phyloP scores from a whole-genome alignment of 305 asterid genomes.

The Coffea humblotiana region DNA sequence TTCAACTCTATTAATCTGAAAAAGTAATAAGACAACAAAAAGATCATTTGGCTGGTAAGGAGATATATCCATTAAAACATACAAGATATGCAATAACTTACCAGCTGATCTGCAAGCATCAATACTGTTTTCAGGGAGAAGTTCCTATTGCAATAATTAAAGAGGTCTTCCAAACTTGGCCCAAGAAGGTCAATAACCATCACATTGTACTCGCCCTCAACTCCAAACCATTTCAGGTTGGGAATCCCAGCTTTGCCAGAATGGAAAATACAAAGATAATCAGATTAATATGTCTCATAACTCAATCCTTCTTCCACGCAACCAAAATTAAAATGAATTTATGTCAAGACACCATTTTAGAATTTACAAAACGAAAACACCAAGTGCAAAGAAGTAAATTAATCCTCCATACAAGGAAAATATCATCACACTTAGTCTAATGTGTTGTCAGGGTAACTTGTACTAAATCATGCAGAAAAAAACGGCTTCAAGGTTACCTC shows the following conservation, averaged over 20 bases:
- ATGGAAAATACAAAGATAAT: slow-evolving; percentile 16
- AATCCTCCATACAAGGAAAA: neutral
- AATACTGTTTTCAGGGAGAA: slow-evolving; percentile 88
- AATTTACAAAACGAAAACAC: neutral
- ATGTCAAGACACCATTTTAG: neutral
- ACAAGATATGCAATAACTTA: slow-evolving; percentile 38
- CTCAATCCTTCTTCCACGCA: neutral
- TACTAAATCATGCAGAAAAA: neutral
- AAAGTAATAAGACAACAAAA: slow-evolving; percentile 10
- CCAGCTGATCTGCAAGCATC: slow-evolving; percentile 98
- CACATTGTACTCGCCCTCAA: slow-evolving; percentile 79
- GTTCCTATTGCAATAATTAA: slow-evolving; percentile 89
- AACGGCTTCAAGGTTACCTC: neutral
- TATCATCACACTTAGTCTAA: too few species aligned
- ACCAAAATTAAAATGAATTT: neutral
- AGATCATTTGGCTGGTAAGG: slow-evolving; percentile 16
- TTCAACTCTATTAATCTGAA: slow-evolving; percentile 94
- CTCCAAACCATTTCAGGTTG: slow-evolving; percentile 91
- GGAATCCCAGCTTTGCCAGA: slow-evolving; percentile 78
- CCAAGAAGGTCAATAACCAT: slow-evolving; percentile 99
- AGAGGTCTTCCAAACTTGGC: slow-evolving; percentile 95
- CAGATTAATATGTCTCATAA: neutral
- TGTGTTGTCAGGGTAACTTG: neutral
- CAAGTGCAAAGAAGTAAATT: neutral
- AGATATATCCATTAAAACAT: slow-evolving; percentile 11